Conservation (phyloP, 108 stramenopile genomes). For the Pseudonitzschia delicatissima region DNA sequence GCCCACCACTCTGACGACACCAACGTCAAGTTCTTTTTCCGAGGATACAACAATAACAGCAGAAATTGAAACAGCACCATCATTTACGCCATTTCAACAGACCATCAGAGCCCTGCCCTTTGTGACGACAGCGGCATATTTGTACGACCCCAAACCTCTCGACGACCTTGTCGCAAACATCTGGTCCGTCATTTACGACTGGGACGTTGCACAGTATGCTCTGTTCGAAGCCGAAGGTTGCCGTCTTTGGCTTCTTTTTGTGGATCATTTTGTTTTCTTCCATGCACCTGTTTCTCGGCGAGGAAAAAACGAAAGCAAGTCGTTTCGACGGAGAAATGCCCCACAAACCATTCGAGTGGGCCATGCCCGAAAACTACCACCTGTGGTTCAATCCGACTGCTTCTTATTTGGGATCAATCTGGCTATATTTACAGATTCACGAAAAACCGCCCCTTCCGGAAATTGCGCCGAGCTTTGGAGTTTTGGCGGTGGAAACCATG, state of each 20-base stretch:
- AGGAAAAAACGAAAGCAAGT: slow-evolving; percentile 10
- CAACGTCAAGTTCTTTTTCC: neutral
- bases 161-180: slow-evolving; percentile 9
- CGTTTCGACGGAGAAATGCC: slow-evolving; percentile 27
- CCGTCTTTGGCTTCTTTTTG: slow-evolving; percentile 23
- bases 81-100: slow-evolving; percentile 25
- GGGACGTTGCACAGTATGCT: slow-evolving; percentile 12
- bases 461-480: slow-evolving; percentile 32
- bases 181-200: slow-evolving; percentile 18
- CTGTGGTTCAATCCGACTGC: slow-evolving; percentile 36
- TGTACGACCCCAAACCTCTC: slow-evolving; percentile 15
- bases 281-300: slow-evolving; percentile 19
- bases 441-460: slow-evolving; percentile 20
- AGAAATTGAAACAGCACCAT: neutral
- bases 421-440: slow-evolving; percentile 29
- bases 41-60: neutral
- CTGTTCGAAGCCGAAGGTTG: slow-evolving; percentile 33
- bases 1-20: neutral
- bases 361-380: slow-evolving; percentile 8
- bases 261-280: slow-evolving; percentile 13
- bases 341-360: slow-evolving; percentile 21
- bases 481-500: slow-evolving; percentile 19
- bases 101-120: neutral
- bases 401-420: slow-evolving; percentile 34
- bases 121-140: slow-evolving; percentile 5